phyloP scores from a whole-genome alignment of 148 eudicot species.

The Dianthus caryophyllus region DNA sequence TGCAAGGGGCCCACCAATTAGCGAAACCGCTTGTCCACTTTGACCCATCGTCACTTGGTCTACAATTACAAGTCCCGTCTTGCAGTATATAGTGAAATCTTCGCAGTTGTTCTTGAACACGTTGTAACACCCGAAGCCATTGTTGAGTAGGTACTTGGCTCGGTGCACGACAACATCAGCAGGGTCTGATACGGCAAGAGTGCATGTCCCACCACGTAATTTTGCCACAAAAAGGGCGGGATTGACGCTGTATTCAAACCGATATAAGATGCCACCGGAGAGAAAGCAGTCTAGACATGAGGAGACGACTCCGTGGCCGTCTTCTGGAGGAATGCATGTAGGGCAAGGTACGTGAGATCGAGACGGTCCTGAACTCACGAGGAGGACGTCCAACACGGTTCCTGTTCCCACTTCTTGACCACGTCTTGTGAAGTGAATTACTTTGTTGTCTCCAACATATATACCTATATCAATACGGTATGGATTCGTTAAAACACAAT shows the following conservation, averaged over 20 bases:
- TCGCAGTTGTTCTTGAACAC: conserved; percentile 78
- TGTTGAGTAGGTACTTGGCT: conserved; percentile 55
- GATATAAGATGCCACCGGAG: conserved; percentile 59
- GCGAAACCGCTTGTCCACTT: conserved; percentile 70
- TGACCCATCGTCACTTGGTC: conserved; percentile 58
- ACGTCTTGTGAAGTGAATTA: conserved; percentile 81
- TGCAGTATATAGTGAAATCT: conserved; percentile 79
- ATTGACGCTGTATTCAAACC: conserved; percentile 61
- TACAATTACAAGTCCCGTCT: conserved; percentile 62
- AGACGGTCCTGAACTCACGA: conserved; percentile 70
- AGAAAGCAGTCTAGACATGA: conserved; percentile 77
- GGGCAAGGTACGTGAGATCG: conserved; percentile 50
- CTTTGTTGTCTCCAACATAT: conserved; percentile 64
- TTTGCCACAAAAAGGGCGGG: conserved; percentile 70
- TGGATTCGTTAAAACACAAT: too few relatives aligned
- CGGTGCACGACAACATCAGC: conserved; percentile 52
- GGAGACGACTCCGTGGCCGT: conserved; percentile 63
- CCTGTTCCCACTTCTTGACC: conserved; percentile 93
- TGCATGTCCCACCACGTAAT: conserved; percentile 79
- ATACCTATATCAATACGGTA: conserved; percentile 42
- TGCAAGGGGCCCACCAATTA: conserved; percentile 66
- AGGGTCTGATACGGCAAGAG: conserved; percentile 58
- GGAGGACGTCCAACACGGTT: conserved; percentile 56
- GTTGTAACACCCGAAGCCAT: conserved; percentile 68
- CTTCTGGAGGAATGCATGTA: conserved; percentile 48